These are phyloP conservation scores for Kuraishia capsulata DNA, from an alignment of 805 yeast species.

Conservation along the genomic window DNA sequence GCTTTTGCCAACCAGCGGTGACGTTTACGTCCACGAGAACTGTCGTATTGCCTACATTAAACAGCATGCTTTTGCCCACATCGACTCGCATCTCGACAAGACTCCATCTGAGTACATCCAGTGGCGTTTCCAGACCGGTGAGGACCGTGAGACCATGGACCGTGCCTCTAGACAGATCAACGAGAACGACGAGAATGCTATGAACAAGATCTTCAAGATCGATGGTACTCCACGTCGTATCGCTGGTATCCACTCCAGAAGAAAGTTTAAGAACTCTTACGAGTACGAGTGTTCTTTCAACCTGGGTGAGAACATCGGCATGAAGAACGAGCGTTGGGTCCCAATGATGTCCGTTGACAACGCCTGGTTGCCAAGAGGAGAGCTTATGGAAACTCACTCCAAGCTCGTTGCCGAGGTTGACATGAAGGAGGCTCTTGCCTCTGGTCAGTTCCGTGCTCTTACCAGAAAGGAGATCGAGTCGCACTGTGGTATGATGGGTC, in stretches of 20 bases:
- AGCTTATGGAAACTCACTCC: constrained; percentile 92
- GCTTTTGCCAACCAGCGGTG: constrained; percentile 96
- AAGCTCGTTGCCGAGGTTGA: constrained; percentile 99
- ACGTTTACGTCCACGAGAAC: constrained; percentile 98
- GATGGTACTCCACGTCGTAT: constrained; percentile 99
- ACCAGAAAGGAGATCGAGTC: constrained; percentile 99
- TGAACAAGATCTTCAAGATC: constrained; percentile 99
- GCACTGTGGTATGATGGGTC: constrained; percentile 97
- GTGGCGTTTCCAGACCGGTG: constrained; percentile 99
- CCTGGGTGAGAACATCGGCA: constrained; percentile 97
- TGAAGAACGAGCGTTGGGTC: constrained; percentile 99
- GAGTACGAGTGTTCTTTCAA: constrained; percentile 98
- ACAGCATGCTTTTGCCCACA: constrained; percentile 99
- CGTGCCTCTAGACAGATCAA: constrained; percentile 98
- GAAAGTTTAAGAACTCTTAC: constrained; percentile 99
- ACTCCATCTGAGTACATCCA: constrained; percentile 99
- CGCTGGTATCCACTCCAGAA: constrained; percentile 87
- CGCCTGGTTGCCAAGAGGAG: constrained; percentile 99
- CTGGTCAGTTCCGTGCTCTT: constrained; percentile 99
- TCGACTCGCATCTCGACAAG: constrained; percentile 97
- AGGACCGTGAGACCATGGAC: constrained; percentile 99
- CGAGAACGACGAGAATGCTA: constrained; percentile 94
- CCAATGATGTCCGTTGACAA: constrained; percentile 99
- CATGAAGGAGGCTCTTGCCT: constrained; percentile 99
- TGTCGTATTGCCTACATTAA: constrained; percentile 99